Base-by-base conservation (phyloP, 73 alveolate genomes). In the Symbiodinium pilosum region DNA sequence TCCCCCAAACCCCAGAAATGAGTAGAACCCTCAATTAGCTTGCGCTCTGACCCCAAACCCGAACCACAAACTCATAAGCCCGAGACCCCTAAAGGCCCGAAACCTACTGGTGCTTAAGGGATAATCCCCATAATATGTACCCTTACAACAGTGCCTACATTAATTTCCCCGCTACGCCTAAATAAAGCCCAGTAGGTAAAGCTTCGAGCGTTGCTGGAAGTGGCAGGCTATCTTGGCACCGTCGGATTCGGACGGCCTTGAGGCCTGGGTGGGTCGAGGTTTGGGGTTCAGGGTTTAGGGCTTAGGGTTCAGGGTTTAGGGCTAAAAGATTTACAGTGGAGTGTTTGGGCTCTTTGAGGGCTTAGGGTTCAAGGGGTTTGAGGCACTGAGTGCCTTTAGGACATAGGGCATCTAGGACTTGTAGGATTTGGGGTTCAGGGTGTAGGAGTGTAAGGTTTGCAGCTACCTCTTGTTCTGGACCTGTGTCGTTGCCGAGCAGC, bases 221-320 rank as follows among this genome's bases (percentile, higher is more conserved):
- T n/a, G n/a, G 18, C 40, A 64, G 81, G 97, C 97, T 41, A 91
- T 91, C 52, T 56, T 91, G 81, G 97, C 97, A 12, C 97, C 97
- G 4, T 69, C 83, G 4, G 97, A 91, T 41, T 39, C 44, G 39
- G 97, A 91, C 30, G 97, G 97, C 54, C 32, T 91, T 40, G 97
- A 91, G 81, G 97, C n/a, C n/a, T n/a, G n/a, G n/a, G n/a, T n/a
- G n/a, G n/a, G n/a, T n/a, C n/a, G n/a, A n/a, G n/a, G 21, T 51
- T 16, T 51, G 12, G 68, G 68, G 68, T 51, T 51, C 4, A 0
- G 21, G 7, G 21, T 16, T 24, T 51, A 1, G 68, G 4, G 68
- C 4, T 51, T 2, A 2, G 68, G 68, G 68, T 51, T 51, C 28
- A n/a, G n/a, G n/a, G n/a, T n/a, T n/a, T n/a, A n/a, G n/a, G n/a